Conservation (phyloP, 2,329 filamentous ascomycete genomes). For the Pseudogymnoascus sp. region DNA sequence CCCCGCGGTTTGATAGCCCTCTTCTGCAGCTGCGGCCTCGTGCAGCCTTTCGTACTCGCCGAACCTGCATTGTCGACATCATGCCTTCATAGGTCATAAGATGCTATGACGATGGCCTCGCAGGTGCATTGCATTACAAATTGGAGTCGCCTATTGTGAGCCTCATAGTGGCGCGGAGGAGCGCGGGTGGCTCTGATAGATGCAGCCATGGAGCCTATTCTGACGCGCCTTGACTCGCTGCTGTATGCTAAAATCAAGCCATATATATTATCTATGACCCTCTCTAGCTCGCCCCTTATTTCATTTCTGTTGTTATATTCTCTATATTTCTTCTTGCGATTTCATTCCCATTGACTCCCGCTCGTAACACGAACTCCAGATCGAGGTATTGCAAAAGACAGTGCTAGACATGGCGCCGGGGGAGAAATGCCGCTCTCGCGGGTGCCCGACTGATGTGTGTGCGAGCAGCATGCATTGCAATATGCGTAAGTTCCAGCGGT, state of each 20-base stretch:
- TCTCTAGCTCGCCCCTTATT: no score
- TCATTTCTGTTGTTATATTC: background rate
- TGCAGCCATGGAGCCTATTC: background rate
- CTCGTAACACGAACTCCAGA: background rate
- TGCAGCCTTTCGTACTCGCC: background rate
- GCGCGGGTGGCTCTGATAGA: background rate
- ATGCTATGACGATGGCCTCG: background rate
- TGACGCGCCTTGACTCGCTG: background rate
- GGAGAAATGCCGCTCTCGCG: background rate
- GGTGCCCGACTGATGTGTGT: background rate
- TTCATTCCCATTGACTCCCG: background rate
- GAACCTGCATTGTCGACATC: background rate
- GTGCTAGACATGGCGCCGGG: background rate
- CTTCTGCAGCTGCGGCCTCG: background rate
- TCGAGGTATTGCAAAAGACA: background rate
- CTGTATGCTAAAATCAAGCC: background rate
- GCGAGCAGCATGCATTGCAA: background rate
- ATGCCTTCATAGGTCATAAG: constrained; percentile 13
- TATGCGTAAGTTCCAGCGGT: background rate
- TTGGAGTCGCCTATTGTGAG: constrained; percentile 43
- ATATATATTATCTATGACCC: background rate
- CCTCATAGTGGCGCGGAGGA: background rate
- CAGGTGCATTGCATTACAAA: background rate
- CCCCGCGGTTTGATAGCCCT: background rate
- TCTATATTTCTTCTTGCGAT: background rate